Evolutionary conservation across 176 grass and related monocot genomes (phyloP).

Genomic region (Aegilops speltoides): DNA sequence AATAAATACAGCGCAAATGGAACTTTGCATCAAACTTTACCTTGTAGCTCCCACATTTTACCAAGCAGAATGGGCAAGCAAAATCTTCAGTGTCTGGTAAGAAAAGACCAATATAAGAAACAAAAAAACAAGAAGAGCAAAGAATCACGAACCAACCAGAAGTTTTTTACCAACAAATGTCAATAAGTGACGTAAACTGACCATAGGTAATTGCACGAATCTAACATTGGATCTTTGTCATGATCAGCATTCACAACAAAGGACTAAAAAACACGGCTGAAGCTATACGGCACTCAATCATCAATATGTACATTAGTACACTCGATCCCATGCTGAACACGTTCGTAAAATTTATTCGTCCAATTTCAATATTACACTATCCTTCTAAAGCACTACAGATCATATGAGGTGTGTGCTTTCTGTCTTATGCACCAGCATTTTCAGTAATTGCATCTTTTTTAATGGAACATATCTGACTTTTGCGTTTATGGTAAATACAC

Average conservation of each 20-base stretch:
- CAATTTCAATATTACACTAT: not conserved
- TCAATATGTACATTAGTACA: not conserved
- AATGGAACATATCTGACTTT: not conserved
- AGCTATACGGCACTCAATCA: not conserved
- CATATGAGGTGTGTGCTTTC: not conserved
- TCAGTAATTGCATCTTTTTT: not conserved
- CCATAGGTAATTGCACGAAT: not conserved
- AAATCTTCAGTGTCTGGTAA: too few species aligned
- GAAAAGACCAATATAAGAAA: too few species aligned
- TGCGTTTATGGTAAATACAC: not conserved
- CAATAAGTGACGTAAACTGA: not conserved
- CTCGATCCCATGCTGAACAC: not conserved
- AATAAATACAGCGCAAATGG: too few species aligned
- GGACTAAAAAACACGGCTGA: not conserved
- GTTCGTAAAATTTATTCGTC: not conserved
- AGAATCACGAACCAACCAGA: constrained; percentile 4
- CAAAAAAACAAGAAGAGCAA: not conserved
- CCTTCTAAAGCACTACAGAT: not conserved
- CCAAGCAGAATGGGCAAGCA: too few species aligned
- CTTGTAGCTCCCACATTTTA: too few species aligned
- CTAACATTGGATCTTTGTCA: not conserved
- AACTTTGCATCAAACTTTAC: too few species aligned
- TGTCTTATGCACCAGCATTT: not conserved
- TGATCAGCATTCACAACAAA: not conserved
- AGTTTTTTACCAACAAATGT: not conserved